Conservation (phyloP, 148 eudicot species). For the Salicornia ramosissima region DNA sequence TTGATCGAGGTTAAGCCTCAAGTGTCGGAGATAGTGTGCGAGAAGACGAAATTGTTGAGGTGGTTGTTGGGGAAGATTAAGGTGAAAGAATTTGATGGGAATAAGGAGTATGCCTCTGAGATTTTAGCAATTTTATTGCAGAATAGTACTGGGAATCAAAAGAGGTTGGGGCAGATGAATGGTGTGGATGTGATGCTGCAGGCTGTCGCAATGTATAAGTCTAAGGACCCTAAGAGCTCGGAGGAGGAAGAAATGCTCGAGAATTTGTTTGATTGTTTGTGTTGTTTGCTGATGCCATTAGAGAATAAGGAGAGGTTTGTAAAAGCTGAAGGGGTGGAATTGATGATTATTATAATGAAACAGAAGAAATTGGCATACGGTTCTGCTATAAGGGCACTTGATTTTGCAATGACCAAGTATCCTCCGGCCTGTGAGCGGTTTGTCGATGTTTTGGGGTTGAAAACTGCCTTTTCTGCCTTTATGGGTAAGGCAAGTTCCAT, state of each 20-base stretch:
- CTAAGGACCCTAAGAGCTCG: conserved; percentile 73
- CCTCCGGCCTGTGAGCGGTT: conserved; percentile 98
- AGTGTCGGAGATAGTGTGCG: conserved; percentile 84
- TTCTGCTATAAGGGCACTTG: conserved; percentile 86
- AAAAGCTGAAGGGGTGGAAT: conserved; percentile 91
- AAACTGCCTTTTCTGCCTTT: conserved; percentile 95
- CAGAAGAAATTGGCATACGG: conserved; percentile 94
- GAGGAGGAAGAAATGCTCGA: conserved; percentile 99
- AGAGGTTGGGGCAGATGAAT: conserved; percentile 85
- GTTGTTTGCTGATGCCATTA: conserved; percentile 95
- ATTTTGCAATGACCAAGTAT: conserved; percentile 94
- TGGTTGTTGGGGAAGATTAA: conserved; percentile 89
- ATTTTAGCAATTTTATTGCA: conserved; percentile 92
- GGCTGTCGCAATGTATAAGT: conserved; percentile 93
- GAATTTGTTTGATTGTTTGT: conserved; percentile 94
- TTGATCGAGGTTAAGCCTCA: conserved; percentile 82
- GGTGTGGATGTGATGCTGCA: conserved; percentile 94
- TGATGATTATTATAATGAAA: conserved; percentile 98
- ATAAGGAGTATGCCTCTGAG: conserved; percentile 94
- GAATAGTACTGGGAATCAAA: conserved; percentile 79
- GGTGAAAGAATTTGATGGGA: conserved; percentile 88
- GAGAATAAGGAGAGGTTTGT: conserved; percentile 98
- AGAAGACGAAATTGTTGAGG: conserved; percentile 76
- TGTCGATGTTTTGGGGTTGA: conserved; percentile 96
- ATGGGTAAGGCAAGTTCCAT: conserved; percentile 99